Percentiles rank a stretch among this genome's conserved stretches.
phyloP scores from a whole-genome alignment of 768 basidiomycete genomes.

The Terana coerulea region DNA sequence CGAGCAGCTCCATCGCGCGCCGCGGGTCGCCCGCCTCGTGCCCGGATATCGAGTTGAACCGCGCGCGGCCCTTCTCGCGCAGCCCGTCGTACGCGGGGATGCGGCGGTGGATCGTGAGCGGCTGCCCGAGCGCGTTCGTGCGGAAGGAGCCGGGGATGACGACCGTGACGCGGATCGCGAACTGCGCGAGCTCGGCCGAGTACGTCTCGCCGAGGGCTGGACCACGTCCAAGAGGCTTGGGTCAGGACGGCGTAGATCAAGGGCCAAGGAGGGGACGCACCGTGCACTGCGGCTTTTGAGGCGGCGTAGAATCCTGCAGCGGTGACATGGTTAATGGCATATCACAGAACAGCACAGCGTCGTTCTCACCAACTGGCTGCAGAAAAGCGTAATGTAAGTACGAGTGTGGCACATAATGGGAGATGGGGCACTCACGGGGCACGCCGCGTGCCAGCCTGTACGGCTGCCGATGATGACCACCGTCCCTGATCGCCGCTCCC shows the following conservation, averaged over 20 bases:
- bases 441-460: slow-evolving; percentile 34
- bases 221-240: not conserved
- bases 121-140: slow-evolving; percentile 47
- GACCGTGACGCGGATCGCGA: slow-evolving; percentile 53
- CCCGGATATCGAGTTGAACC: slow-evolving; percentile 36
- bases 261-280: slow-evolving; percentile 18
- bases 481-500: slow-evolving; percentile 31
- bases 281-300: slow-evolving; percentile 40
- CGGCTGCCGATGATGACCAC: slow-evolving; percentile 35
- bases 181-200: slow-evolving; percentile 47
- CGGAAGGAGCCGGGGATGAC: slow-evolving; percentile 60
- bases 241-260: slow-evolving; percentile 1
- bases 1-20: slow-evolving; percentile 52
- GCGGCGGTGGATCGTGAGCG: slow-evolving; percentile 28
- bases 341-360: not conserved
- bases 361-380: slow-evolving; percentile 22
- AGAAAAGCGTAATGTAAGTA: slow-evolving; percentile 5
- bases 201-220: slow-evolving; percentile 57
- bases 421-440: slow-evolving; percentile 27
- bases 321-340: slow-evolving; percentile 1
- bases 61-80: slow-evolving; percentile 29
- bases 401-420: not conserved
- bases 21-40: slow-evolving; percentile 52
- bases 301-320: slow-evolving; percentile 29
- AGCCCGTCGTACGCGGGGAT: slow-evolving; percentile 49